Evolutionary conservation across 768 basidiomycete species (phyloP), one percentile per base, ranked within the genome.

Genomic region (Amanita brunnescens): DNA sequence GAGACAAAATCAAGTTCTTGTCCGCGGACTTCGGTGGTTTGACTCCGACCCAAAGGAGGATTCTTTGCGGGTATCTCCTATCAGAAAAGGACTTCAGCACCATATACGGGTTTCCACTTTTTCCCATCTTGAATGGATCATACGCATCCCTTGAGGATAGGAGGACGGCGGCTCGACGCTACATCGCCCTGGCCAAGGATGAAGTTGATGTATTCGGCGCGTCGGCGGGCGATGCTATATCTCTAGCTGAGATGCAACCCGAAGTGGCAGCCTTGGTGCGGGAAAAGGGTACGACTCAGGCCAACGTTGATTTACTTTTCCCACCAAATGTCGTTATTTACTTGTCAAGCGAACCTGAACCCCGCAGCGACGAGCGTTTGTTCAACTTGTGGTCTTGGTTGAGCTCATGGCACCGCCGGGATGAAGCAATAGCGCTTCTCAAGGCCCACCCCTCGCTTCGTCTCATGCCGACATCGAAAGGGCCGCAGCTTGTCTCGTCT

Each of bases 301-400:
- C 73, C 41, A 75, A 75, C 34, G 59, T 74, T 1, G 51, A 60
- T 26, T 30, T 37, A 2, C 61, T 75, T 24, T 46, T 55, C 1
- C 57, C 63, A 0, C 30, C 58, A 4, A 56, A 47, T 8, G 66
- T 70, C 29, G 40, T 67, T 5, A 24, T 54, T 5, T 53, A 62
- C 13, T 61, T 62, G 1, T 49, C 53, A n/a, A 47, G 44, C 24
- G 51, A 49, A 24, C 52, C 54, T 5, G 55, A 61, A 33, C 52
- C 54, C 6, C 46, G 32, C 5, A 42, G 55, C 8, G 49, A 70
- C 14, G 38, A 51, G 5, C 75, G 72, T 71, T 49, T 76, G n/a
- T 58, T 63, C 1, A 44, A 49, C 1, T 77, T 77, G 53, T 79
- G 76, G 77, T 37, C 47, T 2, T 78, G 75, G 76, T 45, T 72